These are phyloP conservation scores for Talaromyces pinophilus DNA, from an alignment of 2,329 filamentous ascomycete genomes.

Conservation along the genomic window DNA sequence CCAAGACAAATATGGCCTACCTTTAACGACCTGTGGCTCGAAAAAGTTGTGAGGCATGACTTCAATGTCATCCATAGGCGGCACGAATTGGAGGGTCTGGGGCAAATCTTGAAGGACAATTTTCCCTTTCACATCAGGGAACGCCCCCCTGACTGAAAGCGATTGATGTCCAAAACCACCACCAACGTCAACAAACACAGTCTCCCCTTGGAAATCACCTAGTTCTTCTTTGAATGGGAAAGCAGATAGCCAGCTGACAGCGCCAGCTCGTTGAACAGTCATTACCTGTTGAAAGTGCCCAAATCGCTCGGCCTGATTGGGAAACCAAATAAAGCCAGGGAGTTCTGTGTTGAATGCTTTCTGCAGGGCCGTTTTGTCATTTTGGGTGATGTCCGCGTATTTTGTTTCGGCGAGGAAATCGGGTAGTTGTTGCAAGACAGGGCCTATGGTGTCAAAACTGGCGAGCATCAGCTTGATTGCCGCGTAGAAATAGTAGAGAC, in stretches of 20 bases:
- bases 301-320: too few relatives aligned
- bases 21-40: conserved; percentile 22
- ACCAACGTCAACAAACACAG: conserved; percentile 16
- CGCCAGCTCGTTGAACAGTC: too few relatives aligned
- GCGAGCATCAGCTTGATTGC: neutral
- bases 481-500: too few relatives aligned
- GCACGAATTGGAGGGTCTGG: neutral
- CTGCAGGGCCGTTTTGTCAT: neutral
- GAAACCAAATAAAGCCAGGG: too few relatives aligned
- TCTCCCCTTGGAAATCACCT: neutral
- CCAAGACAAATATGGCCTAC: neutral
- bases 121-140: neutral
- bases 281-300: too few relatives aligned
- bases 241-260: too few relatives aligned
- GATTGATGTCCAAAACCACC: conserved; percentile 19
- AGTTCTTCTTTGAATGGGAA: neutral
- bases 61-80: conserved; percentile 13
- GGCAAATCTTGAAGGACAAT: conserved; percentile 16
- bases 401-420: neutral
- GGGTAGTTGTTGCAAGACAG: neutral
- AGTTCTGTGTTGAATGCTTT: neutral
- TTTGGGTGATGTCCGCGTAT: neutral
- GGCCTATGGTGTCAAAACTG: neutral
- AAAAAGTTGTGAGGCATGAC: conserved; percentile 22
- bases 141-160: neutral